These are phyloP conservation scores for Auricularia sp. DNA, from an alignment of 768 basidiomycete genomes.

Conservation along the genomic window DNA sequence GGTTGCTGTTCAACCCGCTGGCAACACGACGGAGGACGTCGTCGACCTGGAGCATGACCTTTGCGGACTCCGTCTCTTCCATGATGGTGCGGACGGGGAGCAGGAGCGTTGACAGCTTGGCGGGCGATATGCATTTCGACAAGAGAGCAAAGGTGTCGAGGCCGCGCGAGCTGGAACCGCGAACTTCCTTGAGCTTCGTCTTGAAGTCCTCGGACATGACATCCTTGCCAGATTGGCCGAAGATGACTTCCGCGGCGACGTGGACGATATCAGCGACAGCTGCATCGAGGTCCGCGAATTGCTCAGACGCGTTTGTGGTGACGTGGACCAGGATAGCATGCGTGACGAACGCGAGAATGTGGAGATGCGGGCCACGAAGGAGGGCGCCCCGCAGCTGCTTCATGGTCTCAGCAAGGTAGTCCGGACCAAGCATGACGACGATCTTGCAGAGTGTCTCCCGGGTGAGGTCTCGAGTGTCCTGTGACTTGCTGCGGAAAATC, in stretches of 20 bases:
- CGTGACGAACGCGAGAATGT: conserved; percentile 75
- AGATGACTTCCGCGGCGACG: conserved; percentile 81
- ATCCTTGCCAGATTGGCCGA: conserved; percentile 88
- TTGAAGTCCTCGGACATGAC: conserved; percentile 83
- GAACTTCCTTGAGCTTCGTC: conserved; percentile 89
- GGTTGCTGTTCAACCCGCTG: conserved; percentile 75
- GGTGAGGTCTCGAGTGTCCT: conserved; percentile 81
- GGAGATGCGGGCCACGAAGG: conserved; percentile 84
- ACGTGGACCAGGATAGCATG: conserved; percentile 79
- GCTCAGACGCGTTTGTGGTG: conserved; percentile 41
- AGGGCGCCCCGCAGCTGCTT: conserved; percentile 80
- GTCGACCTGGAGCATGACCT: conserved; percentile 74
- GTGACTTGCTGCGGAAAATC: conserved; percentile 83
- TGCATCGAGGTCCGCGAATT: conserved; percentile 61
- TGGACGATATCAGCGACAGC: conserved; percentile 72
- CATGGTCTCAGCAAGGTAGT: conserved; percentile 61
- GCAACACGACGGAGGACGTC: conserved; percentile 80
- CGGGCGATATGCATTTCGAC: conserved; percentile 68
- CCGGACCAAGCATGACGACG: conserved; percentile 56
- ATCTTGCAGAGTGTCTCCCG: conserved; percentile 79
- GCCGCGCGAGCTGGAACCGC: conserved; percentile 69
- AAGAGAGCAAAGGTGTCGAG: conserved; percentile 78
- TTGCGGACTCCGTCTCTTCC: conserved; percentile 72
- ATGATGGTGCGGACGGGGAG: conserved; percentile 73
- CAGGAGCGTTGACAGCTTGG: conserved; percentile 64